Percentiles rank a stretch among this genome's conserved stretches.
Conservation (phyloP, 257 asterid species). For the Solanum lycopersicoides region DNA sequence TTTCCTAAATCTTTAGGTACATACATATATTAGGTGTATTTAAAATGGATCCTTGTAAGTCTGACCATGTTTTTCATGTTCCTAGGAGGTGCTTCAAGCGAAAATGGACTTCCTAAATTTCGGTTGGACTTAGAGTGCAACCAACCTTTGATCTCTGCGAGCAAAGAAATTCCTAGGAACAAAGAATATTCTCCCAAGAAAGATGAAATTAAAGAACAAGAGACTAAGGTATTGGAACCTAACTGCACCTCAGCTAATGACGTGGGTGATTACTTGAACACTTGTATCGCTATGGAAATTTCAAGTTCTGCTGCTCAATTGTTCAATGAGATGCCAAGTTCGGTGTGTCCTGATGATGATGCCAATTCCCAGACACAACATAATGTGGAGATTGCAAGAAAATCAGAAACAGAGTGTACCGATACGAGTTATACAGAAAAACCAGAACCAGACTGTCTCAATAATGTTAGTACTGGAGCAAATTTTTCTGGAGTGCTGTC, state of each 20-base stretch:
- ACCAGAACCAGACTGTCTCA: conserved; percentile 4
- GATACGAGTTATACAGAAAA: not conserved
- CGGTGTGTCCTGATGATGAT: conserved; percentile 4
- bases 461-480: not conserved
- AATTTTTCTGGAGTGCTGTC: conserved; percentile 4
- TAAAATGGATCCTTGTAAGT: not conserved
- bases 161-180: not conserved
- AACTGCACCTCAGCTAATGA: conserved; percentile 11
- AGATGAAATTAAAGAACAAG: conserved; percentile 2
- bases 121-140: conserved; percentile 14
- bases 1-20: not conserved
- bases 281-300: not conserved
- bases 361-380: not conserved
- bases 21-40: not conserved
- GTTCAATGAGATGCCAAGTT: conserved; percentile 4
- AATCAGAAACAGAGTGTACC: not conserved
- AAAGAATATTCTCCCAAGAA: conserved; percentile 6
- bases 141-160: not conserved
- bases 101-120: conserved; percentile 12
- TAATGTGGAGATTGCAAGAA: conserved; percentile 3
- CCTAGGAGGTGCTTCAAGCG: conserved; percentile 23
- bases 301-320: conserved; percentile 4
- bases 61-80: not conserved
- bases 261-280: not conserved
- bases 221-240: not conserved